phyloP scores from a whole-genome alignment of 148 eudicot genomes.

The Suaeda aralocaspica region DNA sequence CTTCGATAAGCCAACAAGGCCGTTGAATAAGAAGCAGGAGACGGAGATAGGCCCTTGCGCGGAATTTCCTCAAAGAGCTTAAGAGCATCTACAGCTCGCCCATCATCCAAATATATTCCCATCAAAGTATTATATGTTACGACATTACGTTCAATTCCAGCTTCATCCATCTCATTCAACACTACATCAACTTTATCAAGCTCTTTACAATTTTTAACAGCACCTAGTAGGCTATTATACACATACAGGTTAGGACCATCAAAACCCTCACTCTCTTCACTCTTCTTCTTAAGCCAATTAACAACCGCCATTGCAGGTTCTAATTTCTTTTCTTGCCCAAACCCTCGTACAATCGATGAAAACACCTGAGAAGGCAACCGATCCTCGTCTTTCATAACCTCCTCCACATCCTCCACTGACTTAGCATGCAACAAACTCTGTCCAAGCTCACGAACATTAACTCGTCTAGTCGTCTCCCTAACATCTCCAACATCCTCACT shows the following conservation, averaged over 20 bases:
- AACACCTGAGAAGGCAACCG: constrained; percentile 68
- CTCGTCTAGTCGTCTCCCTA: constrained; percentile 14
- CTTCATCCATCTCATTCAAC: constrained; percentile 52
- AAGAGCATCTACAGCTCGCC: constrained; percentile 55
- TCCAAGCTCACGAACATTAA: constrained; percentile 59
- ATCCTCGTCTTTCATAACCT: constrained; percentile 48
- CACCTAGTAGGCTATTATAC: constrained; percentile 76
- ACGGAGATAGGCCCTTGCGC: constrained; percentile 58
- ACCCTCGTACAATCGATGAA: constrained; percentile 59
- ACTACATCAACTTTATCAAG: constrained; percentile 46
- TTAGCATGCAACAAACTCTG: constrained; percentile 38
- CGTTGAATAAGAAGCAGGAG: constrained; percentile 81
- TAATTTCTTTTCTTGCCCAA: constrained; percentile 75
- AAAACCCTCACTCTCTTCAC: constrained; percentile 27
- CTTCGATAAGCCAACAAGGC: constrained; percentile 69
- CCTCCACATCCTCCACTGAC: constrained; percentile 69
- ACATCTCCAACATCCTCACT: constrained; percentile 10
- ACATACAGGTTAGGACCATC: constrained; percentile 61
- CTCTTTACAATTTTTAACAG: constrained; percentile 54
- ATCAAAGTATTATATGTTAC: constrained; percentile 86
- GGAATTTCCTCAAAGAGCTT: constrained; percentile 51
- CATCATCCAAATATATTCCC: constrained; percentile 63
- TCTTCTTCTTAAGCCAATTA: constrained; percentile 69
- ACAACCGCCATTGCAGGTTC: constrained; percentile 70
- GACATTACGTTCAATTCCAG: constrained; percentile 57